Evolutionary conservation across 2,329 filamentous ascomycete genomes (phyloP).

Genomic region (Nectriaceae sp.): DNA sequence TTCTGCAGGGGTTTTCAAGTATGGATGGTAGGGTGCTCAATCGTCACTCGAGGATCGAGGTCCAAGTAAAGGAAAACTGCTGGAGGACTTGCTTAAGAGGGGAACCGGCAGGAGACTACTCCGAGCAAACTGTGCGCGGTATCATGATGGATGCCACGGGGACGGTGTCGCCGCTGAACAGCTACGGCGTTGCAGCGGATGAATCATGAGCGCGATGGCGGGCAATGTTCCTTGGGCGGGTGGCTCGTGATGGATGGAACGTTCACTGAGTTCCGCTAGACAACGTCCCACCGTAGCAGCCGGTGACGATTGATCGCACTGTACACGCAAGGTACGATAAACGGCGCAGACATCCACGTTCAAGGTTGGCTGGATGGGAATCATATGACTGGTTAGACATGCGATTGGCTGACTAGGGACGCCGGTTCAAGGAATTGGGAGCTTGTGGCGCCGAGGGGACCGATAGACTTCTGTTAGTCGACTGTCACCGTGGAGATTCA

Average conservation of each 20-base stretch:
- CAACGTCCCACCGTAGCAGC: background rate
- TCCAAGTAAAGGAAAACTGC: background rate
- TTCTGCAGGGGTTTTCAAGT: background rate
- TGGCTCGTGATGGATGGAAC: slow-evolving; percentile 18
- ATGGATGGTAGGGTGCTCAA: background rate
- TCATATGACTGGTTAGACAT: background rate
- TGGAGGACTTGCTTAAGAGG: slow-evolving; percentile 10
- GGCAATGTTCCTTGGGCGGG: background rate
- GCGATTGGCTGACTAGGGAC: background rate
- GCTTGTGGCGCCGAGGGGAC: no score
- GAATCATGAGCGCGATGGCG: slow-evolving; percentile 3
- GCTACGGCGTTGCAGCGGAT: background rate
- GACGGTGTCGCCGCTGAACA: background rate
- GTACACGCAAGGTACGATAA: no score
- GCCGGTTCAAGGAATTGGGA: no score
- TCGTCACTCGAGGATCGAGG: slow-evolving; percentile 1
- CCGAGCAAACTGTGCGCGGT: background rate
- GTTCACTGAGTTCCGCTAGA: slow-evolving; percentile 1
- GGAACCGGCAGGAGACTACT: background rate
- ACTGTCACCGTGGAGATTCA: no score
- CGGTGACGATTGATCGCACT: slow-evolving; percentile 1
- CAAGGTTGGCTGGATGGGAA: no score
- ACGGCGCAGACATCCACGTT: no score
- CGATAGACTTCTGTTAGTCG: no score
- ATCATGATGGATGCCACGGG: background rate